These are phyloP conservation scores for Ogataea dorogensis DNA, from an alignment of 805 yeast species.

Conservation along the genomic window DNA sequence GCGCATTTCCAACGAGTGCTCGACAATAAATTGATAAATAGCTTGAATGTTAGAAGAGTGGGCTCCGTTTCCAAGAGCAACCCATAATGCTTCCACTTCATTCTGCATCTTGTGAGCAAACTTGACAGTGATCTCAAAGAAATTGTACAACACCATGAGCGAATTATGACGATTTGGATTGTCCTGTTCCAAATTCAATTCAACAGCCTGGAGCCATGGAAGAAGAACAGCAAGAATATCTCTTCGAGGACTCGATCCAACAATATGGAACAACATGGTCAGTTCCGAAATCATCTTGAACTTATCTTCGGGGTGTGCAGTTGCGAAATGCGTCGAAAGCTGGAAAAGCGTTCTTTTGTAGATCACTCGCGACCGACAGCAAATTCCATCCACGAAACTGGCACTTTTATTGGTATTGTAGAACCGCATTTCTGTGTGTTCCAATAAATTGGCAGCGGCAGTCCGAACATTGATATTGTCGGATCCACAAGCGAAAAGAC, in stretches of 20 bases:
- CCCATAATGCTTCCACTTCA: constrained; percentile 95
- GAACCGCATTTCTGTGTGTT: constrained; percentile 58
- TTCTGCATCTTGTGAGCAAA: constrained; percentile 72
- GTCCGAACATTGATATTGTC: constrained; percentile 65
- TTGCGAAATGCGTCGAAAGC: constrained; percentile 70
- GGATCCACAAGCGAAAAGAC: constrained; percentile 76
- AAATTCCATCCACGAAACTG: constrained; percentile 65
- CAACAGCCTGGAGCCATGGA: constrained; percentile 92
- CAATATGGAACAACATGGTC: constrained; percentile 65
- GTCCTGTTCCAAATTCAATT: constrained; percentile 42
- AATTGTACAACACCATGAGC: constrained; percentile 72
- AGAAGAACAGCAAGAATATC: constrained; percentile 77
- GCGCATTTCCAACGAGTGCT: constrained; percentile 64
- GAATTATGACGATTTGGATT: constrained; percentile 40
- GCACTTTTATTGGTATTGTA: constrained; percentile 54
- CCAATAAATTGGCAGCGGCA: constrained; percentile 70
- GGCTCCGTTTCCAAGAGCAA: constrained; percentile 80
- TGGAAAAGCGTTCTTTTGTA: constrained; percentile 84
- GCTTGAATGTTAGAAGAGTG: constrained; percentile 65
- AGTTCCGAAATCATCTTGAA: constrained; percentile 66
- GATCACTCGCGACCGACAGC: constrained; percentile 75
- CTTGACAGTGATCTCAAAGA: constrained; percentile 81
- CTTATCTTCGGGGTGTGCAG: constrained; percentile 55
- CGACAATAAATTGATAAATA: constrained; percentile 67
- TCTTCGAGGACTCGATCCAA: constrained; percentile 57